Evolutionary conservation across 169 alveolate species (phyloP), one percentile per base, ranked within the genome.

Genomic region (Babesia ovis): DNA sequence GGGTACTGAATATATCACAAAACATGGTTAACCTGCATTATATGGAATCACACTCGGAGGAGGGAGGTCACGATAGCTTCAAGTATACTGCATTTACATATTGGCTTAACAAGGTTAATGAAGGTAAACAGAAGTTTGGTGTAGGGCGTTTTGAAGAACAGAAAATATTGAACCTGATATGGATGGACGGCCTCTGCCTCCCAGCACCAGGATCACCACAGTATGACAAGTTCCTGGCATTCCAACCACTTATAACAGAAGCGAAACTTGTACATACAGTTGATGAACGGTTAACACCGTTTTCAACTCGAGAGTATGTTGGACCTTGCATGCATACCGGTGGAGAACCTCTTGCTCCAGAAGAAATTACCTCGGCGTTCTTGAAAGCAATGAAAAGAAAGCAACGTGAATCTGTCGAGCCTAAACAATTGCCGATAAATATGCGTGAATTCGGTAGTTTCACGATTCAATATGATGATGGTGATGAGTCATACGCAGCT

Each of bases 201-300:
- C 70, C 80, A 2, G 43, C 69, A 1, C 67, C 68, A 3, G 66
- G 73, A 2, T 64, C 73, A 4, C 85, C 85, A 8, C 85, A 76
- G n/a, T 66, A 62, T 29, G 66, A 67, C 35, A 71, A 76, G 58
- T 62, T 66, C 45, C 18, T 76, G 18, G 62, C 60, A 5, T 25
- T 76, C 31, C 85, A 76, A 55, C 85, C 85, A 20, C n/a, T 55
- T 3, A 23, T 76, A 14, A 51, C 73, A 6, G 80, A 76, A 4
- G 25, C 50, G 22, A 11, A 27, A 2, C 14, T n/a, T 1, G 61
- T 48, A 25, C 55, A 32, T n/a, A 25, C 45, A 20, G 39, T 64
- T 1, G 74, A 64, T 22, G 74, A 64, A 2, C 45, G 61, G 1
- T 22, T 64, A 18, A 11, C 74, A 25, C 74, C 74, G 9, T n/a